phyloP scores from a whole-genome alignment of 805 yeast genomes.

The Wickerhamomyces bovis region DNA sequence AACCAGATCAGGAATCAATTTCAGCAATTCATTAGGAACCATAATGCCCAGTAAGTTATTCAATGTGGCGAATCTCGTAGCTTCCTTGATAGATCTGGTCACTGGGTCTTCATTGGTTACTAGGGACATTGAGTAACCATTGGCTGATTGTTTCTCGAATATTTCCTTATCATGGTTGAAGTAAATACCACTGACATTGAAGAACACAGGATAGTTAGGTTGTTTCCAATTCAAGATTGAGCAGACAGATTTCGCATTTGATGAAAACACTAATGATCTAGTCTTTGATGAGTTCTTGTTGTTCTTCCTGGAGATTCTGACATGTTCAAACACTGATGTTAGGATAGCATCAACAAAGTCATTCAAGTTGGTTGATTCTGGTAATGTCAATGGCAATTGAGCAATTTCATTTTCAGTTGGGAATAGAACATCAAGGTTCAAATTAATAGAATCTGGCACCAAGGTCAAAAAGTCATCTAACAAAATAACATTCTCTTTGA shows the following conservation, averaged over 20 bases:
- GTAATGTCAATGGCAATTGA: slow-evolving; percentile 34
- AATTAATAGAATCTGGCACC: slow-evolving; percentile 54
- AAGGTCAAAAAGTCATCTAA: slow-evolving; percentile 51
- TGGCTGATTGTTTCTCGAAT: slow-evolving; percentile 35
- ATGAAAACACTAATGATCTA: slow-evolving; percentile 75
- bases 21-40: slow-evolving; percentile 63
- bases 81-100: slow-evolving; percentile 73
- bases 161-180: slow-evolving; percentile 23
- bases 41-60: slow-evolving; percentile 85
- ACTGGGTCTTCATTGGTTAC: slow-evolving; percentile 32
- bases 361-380: slow-evolving; percentile 50
- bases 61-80: slow-evolving; percentile 68
- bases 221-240: slow-evolving; percentile 96
- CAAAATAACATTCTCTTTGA: slow-evolving; percentile 40
- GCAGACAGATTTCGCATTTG: slow-evolving; percentile 85
- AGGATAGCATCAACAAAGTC: slow-evolving; percentile 70
- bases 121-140: slow-evolving; percentile 29
- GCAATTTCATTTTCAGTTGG: slow-evolving; percentile 54
- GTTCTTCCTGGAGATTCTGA: slow-evolving; percentile 36
- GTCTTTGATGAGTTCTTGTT: slow-evolving; percentile 24
- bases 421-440: slow-evolving; percentile 69
- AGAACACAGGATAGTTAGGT: slow-evolving; percentile 93
- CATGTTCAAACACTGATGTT: slow-evolving; percentile 70
- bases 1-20: slow-evolving; percentile 68
- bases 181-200: slow-evolving; percentile 66